phyloP scores from a whole-genome alignment of 2,329 filamentous ascomycete species.

The Aspergillus awamori region DNA sequence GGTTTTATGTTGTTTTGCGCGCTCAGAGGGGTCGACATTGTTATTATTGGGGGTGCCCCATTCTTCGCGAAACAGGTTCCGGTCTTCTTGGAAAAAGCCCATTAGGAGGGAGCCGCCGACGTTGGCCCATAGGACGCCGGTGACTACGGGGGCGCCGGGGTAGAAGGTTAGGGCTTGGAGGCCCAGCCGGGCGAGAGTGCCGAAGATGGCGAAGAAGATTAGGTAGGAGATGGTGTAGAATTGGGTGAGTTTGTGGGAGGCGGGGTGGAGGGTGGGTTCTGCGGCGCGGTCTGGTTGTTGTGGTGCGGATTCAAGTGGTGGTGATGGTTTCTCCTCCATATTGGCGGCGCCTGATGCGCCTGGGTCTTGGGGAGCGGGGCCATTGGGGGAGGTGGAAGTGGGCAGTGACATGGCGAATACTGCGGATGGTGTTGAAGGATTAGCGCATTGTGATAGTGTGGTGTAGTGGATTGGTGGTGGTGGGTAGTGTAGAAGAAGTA shows the following conservation, averaged over 20 bases:
- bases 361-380: too few species aligned
- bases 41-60: constrained; percentile 50
- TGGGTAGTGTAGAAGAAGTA: too few species aligned
- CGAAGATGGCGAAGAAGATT: constrained; percentile 80
- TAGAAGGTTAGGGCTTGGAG: constrained; percentile 79
- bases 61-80: constrained; percentile 71
- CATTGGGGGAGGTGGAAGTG: too few species aligned
- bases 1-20: constrained; percentile 58
- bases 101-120: constrained; percentile 78
- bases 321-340: constrained; percentile 13
- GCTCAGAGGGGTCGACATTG: constrained; percentile 33
- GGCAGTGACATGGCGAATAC: too few species aligned
- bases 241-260: constrained; percentile 59
- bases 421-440: too few species aligned
- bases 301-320: constrained; percentile 15
- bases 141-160: constrained; percentile 72
- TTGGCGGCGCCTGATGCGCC: too few species aligned
- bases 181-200: constrained; percentile 80
- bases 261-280: constrained; percentile 20
- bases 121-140: constrained; percentile 83
- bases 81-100: constrained; percentile 82
- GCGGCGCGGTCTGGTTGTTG: constrained; percentile 6
- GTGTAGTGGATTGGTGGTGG: too few species aligned
- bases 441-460: too few species aligned
- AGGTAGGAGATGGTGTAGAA: constrained; percentile 79